A percentile compares a stretch with the other conserved stretches of the same genome.
Conservation (phyloP, 1,284 basidiomycete genomes). For the Fistulinella staudtii region DNA sequence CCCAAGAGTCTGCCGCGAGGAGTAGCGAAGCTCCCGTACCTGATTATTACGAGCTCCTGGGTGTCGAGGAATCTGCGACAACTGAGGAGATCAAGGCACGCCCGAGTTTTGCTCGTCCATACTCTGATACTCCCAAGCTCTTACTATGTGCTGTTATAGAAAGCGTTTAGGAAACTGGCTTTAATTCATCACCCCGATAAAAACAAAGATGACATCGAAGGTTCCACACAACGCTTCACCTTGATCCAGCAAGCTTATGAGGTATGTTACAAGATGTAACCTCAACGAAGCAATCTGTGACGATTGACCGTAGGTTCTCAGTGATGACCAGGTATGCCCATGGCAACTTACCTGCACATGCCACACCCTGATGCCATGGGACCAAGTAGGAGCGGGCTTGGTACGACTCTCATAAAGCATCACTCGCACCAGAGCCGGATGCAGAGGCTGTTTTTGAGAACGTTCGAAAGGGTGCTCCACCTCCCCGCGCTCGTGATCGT, state of each 20-base stretch:
- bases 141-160: constrained; percentile 44
- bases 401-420: constrained; percentile 95
- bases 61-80: constrained; percentile 76
- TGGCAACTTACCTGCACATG: background rate
- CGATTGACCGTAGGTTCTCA: constrained; percentile 57
- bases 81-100: constrained; percentile 84
- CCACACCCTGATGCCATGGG: constrained; percentile 17
- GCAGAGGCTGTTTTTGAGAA: constrained; percentile 82
- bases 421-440: constrained; percentile 81
- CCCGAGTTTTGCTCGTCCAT: constrained; percentile 1
- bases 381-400: constrained; percentile 88
- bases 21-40: constrained; percentile 33
- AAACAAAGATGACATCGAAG: constrained; percentile 79
- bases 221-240: constrained; percentile 86
- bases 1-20: constrained; percentile 55
- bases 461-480: constrained; percentile 68
- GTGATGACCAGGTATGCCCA: constrained; percentile 81
- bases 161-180: constrained; percentile 79
- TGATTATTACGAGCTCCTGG: constrained; percentile 81
- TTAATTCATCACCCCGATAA: constrained; percentile 89
- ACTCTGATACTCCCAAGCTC: background rate
- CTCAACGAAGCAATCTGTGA: background rate
- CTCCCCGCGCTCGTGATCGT: constrained; percentile 68
- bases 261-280: constrained; percentile 36
- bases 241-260: constrained; percentile 93